A percentile compares a stretch with the other conserved stretches of the same genome.
phyloP scores from a whole-genome alignment of 768 basidiomycete genomes.

The Pluteus cervinus region DNA sequence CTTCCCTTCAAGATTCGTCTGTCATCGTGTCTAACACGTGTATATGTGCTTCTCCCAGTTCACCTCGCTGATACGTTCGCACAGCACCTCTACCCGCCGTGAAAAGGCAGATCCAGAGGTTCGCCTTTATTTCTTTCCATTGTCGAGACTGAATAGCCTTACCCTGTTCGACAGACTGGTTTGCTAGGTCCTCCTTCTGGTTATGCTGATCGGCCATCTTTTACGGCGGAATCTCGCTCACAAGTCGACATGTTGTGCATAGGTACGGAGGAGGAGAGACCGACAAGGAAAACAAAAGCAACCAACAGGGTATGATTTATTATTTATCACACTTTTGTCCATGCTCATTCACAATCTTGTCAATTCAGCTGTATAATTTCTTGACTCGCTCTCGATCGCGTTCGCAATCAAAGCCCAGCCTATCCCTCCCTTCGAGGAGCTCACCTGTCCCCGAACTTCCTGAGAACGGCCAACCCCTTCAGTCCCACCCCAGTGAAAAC shows the following conservation, averaged over 20 bases:
- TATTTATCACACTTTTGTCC: conserved; percentile 6
- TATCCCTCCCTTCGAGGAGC: conserved; percentile 14
- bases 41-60: conserved; percentile 25
- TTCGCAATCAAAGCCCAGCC: conserved; percentile 35
- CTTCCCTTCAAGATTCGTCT: conserved; percentile 11
- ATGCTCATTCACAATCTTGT: conserved; percentile 6
- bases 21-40: conserved; percentile 45
- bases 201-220: conserved; percentile 27
- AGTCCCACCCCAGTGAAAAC: conserved; percentile 9
- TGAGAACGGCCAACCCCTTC: conserved; percentile 7
- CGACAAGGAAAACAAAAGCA: conserved; percentile 32
- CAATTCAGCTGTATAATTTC: conserved; percentile 53
- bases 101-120: conserved; percentile 21
- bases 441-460: conserved; percentile 17
- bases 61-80: conserved; percentile 35
- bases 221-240: no score
- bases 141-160: conserved; percentile 8
- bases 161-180: conserved; percentile 6
- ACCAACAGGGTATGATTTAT: conserved; percentile 38
- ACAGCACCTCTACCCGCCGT: conserved; percentile 26
- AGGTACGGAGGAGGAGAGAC: conserved; percentile 28
- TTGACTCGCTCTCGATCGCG: conserved; percentile 56
- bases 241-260: conserved; percentile 18
- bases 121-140: conserved; percentile 12
- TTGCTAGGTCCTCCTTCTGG: conserved; percentile 19